A percentile compares a stretch with the other conserved stretches of the same genome.
Conservation (phyloP, 2,329 filamentous ascomycete genomes). For the Fusarium sp. region DNA sequence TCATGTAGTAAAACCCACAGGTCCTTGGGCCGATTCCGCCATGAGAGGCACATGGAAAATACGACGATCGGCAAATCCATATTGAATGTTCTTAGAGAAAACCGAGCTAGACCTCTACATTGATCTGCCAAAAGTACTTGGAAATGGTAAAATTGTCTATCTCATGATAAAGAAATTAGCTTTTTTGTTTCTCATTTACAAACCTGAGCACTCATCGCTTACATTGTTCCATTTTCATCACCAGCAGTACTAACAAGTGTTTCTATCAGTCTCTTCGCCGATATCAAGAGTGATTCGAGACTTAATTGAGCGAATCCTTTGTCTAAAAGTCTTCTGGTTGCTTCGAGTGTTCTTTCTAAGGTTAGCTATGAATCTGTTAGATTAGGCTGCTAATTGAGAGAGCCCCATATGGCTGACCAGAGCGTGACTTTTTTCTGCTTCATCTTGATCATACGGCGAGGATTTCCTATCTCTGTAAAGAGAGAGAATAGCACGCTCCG, state of each 20-base stretch:
- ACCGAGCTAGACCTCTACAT: neutral
- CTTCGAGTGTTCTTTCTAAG: accelerated
- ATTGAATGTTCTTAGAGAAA: accelerated
- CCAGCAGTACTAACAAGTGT: neutral
- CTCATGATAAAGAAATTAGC: accelerated
- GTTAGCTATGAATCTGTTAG: neutral
- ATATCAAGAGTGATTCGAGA: accelerated
- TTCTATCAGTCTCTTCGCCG: accelerated
- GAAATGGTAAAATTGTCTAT: accelerated
- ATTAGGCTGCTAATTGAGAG: accelerated
- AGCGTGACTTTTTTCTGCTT: accelerated
- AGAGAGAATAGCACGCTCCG: neutral
- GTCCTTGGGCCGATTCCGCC: accelerated
- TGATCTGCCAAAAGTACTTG: accelerated
- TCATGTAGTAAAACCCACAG: accelerated
- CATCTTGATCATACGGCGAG: neutral
- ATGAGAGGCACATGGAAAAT: accelerated
- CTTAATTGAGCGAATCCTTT: accelerated
- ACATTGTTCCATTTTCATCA: neutral
- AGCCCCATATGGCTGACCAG: neutral
- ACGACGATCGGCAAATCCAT: accelerated
- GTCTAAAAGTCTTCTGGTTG: accelerated
- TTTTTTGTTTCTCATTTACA: accelerated
- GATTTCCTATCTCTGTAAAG: neutral
- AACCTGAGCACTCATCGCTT: neutral